phyloP scores from a whole-genome alignment of 179 eudicot species.

The Spinacia oleracea region DNA sequence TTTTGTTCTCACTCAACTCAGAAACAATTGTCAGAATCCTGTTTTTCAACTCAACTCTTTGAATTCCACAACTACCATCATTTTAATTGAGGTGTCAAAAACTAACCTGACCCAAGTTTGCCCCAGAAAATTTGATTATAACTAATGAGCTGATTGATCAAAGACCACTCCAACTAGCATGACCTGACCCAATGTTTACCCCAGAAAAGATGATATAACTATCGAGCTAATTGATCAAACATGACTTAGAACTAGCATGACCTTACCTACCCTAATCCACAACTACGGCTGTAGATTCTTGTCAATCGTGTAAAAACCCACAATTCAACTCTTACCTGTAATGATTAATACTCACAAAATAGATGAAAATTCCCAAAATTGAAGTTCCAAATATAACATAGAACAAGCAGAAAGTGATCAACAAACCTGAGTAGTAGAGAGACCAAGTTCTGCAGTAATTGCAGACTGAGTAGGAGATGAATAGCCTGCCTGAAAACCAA shows the following conservation, averaged over 20 bases:
- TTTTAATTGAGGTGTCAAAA: no score
- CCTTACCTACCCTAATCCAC: no score
- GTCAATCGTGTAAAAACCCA: background rate
- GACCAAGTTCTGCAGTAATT: constrained; percentile 44
- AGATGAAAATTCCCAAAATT: background rate
- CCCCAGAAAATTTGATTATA: no score
- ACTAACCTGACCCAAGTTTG: no score
- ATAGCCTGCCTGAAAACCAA: constrained; percentile 39
- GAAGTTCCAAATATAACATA: background rate
- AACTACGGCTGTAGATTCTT: no score
- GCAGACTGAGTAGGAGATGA: constrained; percentile 49
- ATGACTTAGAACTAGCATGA: no score
- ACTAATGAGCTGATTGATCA: no score
- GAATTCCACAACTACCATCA: background rate
- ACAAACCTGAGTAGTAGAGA: constrained; percentile 41
- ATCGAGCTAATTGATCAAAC: no score
- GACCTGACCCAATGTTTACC: no score
- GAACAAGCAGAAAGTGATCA: background rate
- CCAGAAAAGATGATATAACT: no score
- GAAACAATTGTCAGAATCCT: background rate
- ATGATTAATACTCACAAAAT: no score
- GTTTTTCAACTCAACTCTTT: background rate
- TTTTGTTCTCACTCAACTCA: background rate
- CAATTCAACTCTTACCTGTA: background rate
- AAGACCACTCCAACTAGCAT: no score